Conservation (phyloP, 768 basidiomycete species). For the Hygrocybe punicea region DNA sequence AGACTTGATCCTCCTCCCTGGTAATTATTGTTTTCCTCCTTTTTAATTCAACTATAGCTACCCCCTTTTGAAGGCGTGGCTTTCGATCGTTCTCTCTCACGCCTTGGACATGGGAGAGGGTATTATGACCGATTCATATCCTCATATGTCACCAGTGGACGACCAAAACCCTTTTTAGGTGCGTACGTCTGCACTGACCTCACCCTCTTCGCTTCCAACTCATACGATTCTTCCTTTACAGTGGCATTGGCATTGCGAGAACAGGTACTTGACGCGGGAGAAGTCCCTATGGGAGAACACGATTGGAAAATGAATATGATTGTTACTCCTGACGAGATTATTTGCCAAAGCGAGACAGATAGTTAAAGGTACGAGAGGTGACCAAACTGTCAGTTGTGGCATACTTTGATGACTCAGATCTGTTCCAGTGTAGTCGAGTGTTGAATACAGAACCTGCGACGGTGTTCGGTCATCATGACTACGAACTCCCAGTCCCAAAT, state of each 20-base stretch:
- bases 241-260: constrained; percentile 66
- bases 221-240: constrained; percentile 25
- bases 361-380: neutral
- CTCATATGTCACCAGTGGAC: constrained; percentile 45
- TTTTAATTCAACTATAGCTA: neutral
- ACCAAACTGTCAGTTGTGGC: neutral
- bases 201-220: neutral
- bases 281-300: constrained; percentile 51
- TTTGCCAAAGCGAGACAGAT: constrained; percentile 6
- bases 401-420: too few species aligned
- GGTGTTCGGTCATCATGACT: too few species aligned
- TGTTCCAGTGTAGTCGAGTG: too few species aligned
- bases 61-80: constrained; percentile 52
- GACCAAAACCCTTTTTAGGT: constrained; percentile 59
- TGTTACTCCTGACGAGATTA: constrained; percentile 41
- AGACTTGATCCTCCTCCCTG: constrained; percentile 68
- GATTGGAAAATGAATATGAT: constrained; percentile 68
- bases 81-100: constrained; percentile 64
- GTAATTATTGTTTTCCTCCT: constrained; percentile 33
- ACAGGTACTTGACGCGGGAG: constrained; percentile 51
- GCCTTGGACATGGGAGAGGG: constrained; percentile 80
- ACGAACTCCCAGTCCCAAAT: too few species aligned
- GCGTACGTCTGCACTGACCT: constrained; percentile 19
- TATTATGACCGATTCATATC: constrained; percentile 77
- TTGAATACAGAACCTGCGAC: too few species aligned